Base-by-base conservation (phyloP, 2,329 filamentous ascomycete genomes). In the Colletotrichum godetiae region DNA sequence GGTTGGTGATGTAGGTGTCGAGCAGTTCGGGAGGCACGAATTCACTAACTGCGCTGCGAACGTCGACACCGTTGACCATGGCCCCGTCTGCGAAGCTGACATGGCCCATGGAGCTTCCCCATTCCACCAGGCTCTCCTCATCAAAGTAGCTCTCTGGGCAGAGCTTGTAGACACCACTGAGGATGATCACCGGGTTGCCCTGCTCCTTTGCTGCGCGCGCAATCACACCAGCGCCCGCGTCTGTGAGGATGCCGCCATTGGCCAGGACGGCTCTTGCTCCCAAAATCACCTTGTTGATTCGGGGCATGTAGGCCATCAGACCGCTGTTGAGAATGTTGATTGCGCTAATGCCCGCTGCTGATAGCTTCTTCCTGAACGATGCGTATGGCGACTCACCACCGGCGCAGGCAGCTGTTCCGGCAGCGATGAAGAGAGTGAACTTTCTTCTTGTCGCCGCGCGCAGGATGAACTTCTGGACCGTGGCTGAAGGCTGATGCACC, bases 271-370 rank as follows among this genome's bases (percentile, higher is more conserved):
- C 93, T 79, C 95, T 93, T 6, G 96, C 96, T 13, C 94, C 93
- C 7, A 99, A 87, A 61, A 99, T 94, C 74, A 99, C 96, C 85
- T 98, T 98, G 87, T 96, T 97, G 78, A 98, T 94, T 73, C 93
- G 92, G 10, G 95, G 94, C 94, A 99, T 98, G 78, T 98, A 94
- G 1, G 95, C 95, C 85, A 95, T 97, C 67, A 97, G 89, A 11
- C 95, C 94, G 8, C 92, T 93, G 82, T 97, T 95, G 56, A 94
- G 92, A 68, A 98, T 92, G 73, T 94, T 89, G 77, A 98, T 93
- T 55, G 97, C 93, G 1, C 91, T 93, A 68, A 97, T 93, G 31
- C 95, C 95, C 46, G 92, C 90, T 1, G 92, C 89, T 5, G 90
- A 91, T 73, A 98, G 88, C 60, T 95, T 92, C 82, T 97, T 97